Evolutionary conservation across 2,329 filamentous ascomycete species (phyloP).

Genomic region (Monilinia laxa): DNA sequence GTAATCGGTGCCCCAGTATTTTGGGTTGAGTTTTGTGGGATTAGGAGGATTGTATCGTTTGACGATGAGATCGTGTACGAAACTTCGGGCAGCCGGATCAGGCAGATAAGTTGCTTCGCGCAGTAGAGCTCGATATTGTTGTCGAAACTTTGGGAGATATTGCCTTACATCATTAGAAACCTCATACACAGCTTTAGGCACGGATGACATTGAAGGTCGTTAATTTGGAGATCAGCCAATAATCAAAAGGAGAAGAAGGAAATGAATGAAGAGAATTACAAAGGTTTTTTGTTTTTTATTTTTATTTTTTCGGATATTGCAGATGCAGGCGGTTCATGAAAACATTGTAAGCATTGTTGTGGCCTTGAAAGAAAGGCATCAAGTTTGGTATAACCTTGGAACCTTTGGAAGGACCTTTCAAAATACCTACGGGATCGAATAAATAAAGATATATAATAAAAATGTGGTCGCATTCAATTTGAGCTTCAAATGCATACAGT

Average conservation of each 20-base stretch:
- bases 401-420: no score
- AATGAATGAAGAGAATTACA: no score
- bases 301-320: no score
- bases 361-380: conserved; percentile 4
- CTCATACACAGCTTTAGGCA: neutral
- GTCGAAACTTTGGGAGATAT: conserved; percentile 28
- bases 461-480: no score
- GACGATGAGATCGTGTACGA: conserved; percentile 47
- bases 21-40: conserved; percentile 9
- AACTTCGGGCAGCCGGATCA: conserved; percentile 47
- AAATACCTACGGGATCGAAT: no score
- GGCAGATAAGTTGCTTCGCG: conserved; percentile 62
- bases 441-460: no score
- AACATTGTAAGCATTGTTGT: conserved; percentile 3
- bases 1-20: conserved; percentile 16
- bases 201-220: neutral
- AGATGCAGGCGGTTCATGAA: neutral
- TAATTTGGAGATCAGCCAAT: neutral
- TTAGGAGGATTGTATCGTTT: conserved; percentile 45
- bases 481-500: no score
- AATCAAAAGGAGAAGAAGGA: neutral
- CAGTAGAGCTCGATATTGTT: conserved; percentile 59
- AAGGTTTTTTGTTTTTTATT: no score
- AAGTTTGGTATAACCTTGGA: neutral
- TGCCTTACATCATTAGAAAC: neutral